Conservation (phyloP, 148 eudicot species). For the Fagopyrum tataricum region DNA sequence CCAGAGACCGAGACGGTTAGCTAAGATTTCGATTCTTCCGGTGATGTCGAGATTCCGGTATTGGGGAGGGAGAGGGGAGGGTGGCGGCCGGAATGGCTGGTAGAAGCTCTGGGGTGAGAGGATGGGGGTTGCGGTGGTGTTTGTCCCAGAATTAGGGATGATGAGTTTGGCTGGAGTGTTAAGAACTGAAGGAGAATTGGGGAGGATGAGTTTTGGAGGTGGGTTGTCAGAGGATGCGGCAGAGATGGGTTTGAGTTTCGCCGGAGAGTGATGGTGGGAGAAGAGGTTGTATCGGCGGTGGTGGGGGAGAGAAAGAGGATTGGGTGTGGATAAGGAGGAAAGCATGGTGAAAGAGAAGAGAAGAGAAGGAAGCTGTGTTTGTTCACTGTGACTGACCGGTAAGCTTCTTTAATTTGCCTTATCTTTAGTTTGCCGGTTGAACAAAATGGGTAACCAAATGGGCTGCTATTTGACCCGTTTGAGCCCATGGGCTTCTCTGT, state of each 20-base stretch:
- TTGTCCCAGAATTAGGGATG: conserved; percentile 15
- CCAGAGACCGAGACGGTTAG: conserved; percentile 71
- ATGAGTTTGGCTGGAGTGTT: conserved; percentile 22
- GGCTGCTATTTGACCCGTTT: neutral
- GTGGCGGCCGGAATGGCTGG: conserved; percentile 82
- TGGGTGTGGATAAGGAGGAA: conserved; percentile 1
- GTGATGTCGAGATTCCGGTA: conserved; percentile 51
- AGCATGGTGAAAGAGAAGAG: conserved; percentile 10
- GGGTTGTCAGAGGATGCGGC: conserved; percentile 15
- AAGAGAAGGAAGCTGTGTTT: neutral
- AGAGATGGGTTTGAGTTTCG: conserved; percentile 24
- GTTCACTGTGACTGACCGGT: neutral
- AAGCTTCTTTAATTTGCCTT: neutral
- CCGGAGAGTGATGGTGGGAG: conserved; percentile 17
- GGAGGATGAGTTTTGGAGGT: conserved; percentile 12
- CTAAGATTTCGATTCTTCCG: conserved; percentile 47
- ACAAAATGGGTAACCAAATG: neutral
- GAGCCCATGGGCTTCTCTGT: neutral
- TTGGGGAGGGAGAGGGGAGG: conserved; percentile 50
- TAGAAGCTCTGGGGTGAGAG: conserved; percentile 43
- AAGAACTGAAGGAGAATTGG: conserved; percentile 11
- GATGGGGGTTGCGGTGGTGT: neutral
- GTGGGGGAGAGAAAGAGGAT: conserved; percentile 9
- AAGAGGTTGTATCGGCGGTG: conserved; percentile 14
- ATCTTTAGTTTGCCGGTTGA: neutral